phyloP scores from a whole-genome alignment of 208 protist genomes.

The Wallacemonas sp. region DNA sequence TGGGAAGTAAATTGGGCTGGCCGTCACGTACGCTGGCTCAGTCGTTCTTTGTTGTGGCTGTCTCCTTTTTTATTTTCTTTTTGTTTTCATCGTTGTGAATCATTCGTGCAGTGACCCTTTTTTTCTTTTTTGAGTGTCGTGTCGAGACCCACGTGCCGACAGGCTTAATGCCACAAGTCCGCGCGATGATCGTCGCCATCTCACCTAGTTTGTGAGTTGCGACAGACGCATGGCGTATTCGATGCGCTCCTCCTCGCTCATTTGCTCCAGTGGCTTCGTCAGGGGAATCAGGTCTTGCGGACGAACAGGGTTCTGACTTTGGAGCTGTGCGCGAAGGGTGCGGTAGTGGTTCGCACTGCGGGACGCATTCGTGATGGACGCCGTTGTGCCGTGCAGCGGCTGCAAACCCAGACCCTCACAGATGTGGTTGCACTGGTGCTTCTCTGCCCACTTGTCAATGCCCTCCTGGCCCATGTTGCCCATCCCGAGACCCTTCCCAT shows the following conservation, averaged over 20 bases:
- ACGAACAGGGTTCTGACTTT: conserved; percentile 39
- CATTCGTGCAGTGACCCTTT: no score
- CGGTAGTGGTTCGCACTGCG: conserved; percentile 45
- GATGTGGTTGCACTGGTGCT: conserved; percentile 72
- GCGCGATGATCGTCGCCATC: no score
- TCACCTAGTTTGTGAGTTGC: conserved; percentile 38
- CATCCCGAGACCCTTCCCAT: conserved; percentile 76
- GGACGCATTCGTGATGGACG: conserved; percentile 3
- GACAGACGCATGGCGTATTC: conserved; percentile 68
- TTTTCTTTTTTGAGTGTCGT: no score
- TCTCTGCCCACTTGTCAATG: conserved; percentile 76
- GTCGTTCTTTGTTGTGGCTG: no score
- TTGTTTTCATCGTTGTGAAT: background rate
- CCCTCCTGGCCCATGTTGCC: conserved; percentile 83
- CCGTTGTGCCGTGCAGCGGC: conserved; percentile 24
- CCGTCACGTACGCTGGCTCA: no score
- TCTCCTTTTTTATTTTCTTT: background rate
- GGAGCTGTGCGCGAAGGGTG: conserved; percentile 47
- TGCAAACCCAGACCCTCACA: conserved; percentile 61
- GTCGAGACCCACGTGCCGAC: no score
- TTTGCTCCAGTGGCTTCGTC: conserved; percentile 68
- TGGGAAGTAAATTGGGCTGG: no score
- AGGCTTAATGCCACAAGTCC: no score
- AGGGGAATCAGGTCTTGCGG: conserved; percentile 54
- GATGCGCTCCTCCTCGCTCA: conserved; percentile 69